phyloP scores from a whole-genome alignment of 805 yeast species.

The Kuraishia ogatae region DNA sequence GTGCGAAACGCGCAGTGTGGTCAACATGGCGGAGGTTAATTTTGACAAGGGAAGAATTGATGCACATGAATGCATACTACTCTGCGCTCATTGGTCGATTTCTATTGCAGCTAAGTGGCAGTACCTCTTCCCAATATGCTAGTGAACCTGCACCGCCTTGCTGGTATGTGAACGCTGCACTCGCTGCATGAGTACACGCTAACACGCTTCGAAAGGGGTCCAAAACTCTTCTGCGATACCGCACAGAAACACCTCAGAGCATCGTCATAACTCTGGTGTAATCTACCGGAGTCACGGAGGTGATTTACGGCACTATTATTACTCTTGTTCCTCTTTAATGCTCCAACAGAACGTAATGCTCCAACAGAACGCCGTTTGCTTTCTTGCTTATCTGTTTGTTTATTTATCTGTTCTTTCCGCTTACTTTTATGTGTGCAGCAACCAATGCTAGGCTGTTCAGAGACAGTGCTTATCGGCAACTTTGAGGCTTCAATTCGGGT shows the following conservation, averaged over 20 bases:
- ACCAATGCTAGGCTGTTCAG: too few species aligned
- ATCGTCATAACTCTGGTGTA: not conserved
- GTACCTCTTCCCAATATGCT: not conserved
- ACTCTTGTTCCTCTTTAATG: too few species aligned
- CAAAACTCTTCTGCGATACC: not conserved
- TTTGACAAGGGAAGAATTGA: not conserved
- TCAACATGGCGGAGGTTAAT: not conserved
- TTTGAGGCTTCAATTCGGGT: too few species aligned
- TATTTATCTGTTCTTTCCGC: too few species aligned
- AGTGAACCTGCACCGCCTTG: not conserved
- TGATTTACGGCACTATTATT: not conserved
- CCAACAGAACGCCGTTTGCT: too few species aligned
- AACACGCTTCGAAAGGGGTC: not conserved
- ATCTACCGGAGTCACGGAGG: not conserved
- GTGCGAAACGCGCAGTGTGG: not conserved
- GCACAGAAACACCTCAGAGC: not conserved
- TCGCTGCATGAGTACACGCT: not conserved
- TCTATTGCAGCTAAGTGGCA: not conserved
- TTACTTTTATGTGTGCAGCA: too few species aligned
- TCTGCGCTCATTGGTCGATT: not conserved
- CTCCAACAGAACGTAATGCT: too few species aligned
- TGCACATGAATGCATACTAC: not conserved
- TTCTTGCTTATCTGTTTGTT: too few species aligned
- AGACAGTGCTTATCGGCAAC: too few species aligned
- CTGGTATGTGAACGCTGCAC: not conserved